Evolutionary conservation across 176 grass and related monocot species (phyloP), one percentile per base, ranked within the genome.

Genomic region (Cymbopogon citratus): DNA sequence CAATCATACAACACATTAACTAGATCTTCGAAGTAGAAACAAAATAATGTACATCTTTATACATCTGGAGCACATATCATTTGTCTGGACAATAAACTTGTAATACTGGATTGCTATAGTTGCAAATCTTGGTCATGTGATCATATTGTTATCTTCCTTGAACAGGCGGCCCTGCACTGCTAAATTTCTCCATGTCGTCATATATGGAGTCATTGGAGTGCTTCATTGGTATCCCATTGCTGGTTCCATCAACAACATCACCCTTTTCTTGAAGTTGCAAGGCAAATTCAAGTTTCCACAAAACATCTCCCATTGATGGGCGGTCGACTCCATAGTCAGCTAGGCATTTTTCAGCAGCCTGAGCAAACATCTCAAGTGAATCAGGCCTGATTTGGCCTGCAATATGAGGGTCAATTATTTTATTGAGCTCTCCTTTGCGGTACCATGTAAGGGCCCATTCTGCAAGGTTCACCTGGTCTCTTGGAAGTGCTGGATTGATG

Each of bases 281-380:
- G 65, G 94, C 85, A 78, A 81, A 97, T 83, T 97, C 92, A 72
- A 97, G 94, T 87, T 97, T 97, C 94, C 94, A 97, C 19, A 97
- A 66, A 72, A 97, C 92, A 4, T 97, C 94, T 35, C 94, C 94
- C 94, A 97, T 97, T 66, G 94, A 82, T 24, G 94, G 94, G 25
- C 94, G 85, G 40, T 97, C 88, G 0, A 94, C 90, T 71, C 94
- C 94, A 64, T 97, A 94, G 9, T 97, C 94, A 79, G 94, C 94
- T 54, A 97, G 86, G 69, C 92, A 97, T 93, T 97, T 94, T 74
- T 97, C 94, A 57, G 94, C 92, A 24, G 92, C 92, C 75, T 94
- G 92, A 31, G 86, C 92, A 83, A 90, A 97, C 86, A 92, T 94
- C 54, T 87, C 83, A 41, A 97, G 87, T 66, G 94, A 91, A 29